Evolutionary conservation across 2,329 filamentous ascomycete species (phyloP).

Genomic region (Cladophialophora exuberans): DNA sequence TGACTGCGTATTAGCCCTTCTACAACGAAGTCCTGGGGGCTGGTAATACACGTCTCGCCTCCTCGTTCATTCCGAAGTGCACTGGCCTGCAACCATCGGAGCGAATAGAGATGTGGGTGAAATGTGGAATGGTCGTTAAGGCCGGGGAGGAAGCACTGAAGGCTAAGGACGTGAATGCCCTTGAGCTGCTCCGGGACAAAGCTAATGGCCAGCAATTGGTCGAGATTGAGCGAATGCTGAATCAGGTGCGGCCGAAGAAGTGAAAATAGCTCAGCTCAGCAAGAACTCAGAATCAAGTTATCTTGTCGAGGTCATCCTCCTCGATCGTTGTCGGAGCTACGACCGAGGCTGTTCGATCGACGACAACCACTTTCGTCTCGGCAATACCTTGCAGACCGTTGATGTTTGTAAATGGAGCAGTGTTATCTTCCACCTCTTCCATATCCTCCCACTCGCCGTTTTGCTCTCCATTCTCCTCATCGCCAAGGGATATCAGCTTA

Average conservation of each 20-base stretch:
- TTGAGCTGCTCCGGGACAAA: conserved; percentile 73
- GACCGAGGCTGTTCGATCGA: conserved; percentile 30
- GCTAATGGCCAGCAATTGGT: conserved; percentile 70
- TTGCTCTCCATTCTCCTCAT: conserved; percentile 55
- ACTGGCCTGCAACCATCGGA: conserved; percentile 69
- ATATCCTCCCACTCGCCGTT: conserved; percentile 49
- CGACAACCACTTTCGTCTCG: conserved; percentile 37
- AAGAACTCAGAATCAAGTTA: conserved; percentile 42
- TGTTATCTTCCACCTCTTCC: conserved; percentile 32
- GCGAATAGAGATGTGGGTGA: conserved; percentile 89
- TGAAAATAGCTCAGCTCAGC: conserved; percentile 29
- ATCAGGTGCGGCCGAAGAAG: conserved; percentile 53
- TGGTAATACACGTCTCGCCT: conserved; percentile 84
- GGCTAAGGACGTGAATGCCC: conserved; percentile 74
- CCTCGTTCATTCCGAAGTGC: conserved; percentile 86
- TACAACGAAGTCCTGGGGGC: conserved; percentile 87
- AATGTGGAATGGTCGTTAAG: conserved; percentile 85
- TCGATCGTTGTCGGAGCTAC: conserved; percentile 16
- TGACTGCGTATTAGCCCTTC: conserved; percentile 67
- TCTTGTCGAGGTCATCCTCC: conserved; percentile 45
- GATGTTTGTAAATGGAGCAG: conserved; percentile 24
- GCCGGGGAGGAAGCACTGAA: conserved; percentile 90
- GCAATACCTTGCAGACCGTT: conserved; percentile 18
- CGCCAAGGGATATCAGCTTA: conserved; percentile 36
- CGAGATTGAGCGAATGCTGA: conserved; percentile 82